Percentiles rank a stretch among this genome's conserved stretches.
Evolutionary conservation across 2,329 filamentous ascomycete species (phyloP).

Genomic region (Mycocentrospora acerina): DNA sequence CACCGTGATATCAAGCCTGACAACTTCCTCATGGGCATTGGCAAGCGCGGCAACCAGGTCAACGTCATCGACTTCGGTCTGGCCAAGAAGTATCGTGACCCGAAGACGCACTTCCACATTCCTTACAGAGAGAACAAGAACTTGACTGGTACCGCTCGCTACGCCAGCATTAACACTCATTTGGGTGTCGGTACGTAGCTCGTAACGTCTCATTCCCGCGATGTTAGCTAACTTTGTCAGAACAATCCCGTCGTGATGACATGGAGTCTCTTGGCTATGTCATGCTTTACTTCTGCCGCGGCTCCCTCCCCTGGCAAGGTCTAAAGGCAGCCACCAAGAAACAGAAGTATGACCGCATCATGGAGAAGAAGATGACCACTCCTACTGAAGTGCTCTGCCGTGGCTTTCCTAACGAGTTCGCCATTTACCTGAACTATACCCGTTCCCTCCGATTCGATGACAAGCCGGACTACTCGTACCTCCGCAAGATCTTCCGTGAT

Average conservation of each 20-base stretch:
- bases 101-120: slow-evolving; percentile 99
- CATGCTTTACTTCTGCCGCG: slow-evolving; percentile 99
- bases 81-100: slow-evolving; percentile 99
- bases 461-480: slow-evolving; percentile 99
- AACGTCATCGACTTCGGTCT: slow-evolving; percentile 99
- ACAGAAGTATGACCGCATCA: slow-evolving; percentile 99
- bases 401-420: slow-evolving; percentile 98
- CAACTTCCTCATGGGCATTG: slow-evolving; percentile 99
- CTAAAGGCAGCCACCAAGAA: slow-evolving; percentile 98
- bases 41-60: slow-evolving; percentile 98
- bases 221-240: slow-evolving; percentile 47
- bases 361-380: slow-evolving; percentile 99
- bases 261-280: slow-evolving; percentile 99
- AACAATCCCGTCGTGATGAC: slow-evolving; percentile 98
- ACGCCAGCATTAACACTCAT: slow-evolving; percentile 98
- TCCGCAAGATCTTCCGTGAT: slow-evolving; percentile 99
- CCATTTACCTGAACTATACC: slow-evolving; percentile 99
- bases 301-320: slow-evolving; percentile 97
- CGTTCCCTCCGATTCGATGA: slow-evolving; percentile 98
- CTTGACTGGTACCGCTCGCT: slow-evolving; percentile 96
- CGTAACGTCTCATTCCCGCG: not conserved
- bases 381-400: slow-evolving; percentile 98
- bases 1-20: slow-evolving; percentile 99
- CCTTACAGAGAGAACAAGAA: slow-evolving; percentile 99
- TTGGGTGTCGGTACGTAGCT: slow-evolving; percentile 76